phyloP scores from a whole-genome alignment of 1,284 basidiomycete genomes.

The Pisolithus thermaeus region DNA sequence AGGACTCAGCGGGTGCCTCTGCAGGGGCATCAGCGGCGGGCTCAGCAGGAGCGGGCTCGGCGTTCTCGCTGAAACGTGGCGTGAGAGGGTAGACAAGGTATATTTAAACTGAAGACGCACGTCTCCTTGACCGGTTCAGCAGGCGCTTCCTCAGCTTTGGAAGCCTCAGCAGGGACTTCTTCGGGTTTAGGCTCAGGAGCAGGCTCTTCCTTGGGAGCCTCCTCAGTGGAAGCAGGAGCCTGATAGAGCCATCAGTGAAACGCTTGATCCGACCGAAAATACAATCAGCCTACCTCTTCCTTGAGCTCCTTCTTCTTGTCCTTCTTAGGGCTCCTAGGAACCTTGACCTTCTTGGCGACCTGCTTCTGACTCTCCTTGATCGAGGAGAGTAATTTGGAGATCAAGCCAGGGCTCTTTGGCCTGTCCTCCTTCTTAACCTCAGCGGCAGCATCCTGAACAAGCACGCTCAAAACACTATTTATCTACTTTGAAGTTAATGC shows the following conservation, averaged over 20 bases:
- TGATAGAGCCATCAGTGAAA: constrained; percentile 2
- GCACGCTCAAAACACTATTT: constrained; percentile 9
- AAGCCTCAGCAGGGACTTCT: constrained; percentile 34
- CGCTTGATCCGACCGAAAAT: neutral
- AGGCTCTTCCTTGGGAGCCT: constrained; percentile 36
- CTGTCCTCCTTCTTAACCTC: constrained; percentile 65
- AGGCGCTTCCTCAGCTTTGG: constrained; percentile 39
- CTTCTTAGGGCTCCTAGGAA: constrained; percentile 42
- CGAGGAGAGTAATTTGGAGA: constrained; percentile 66
- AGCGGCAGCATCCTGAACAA: constrained; percentile 32
- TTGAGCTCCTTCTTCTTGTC: constrained; percentile 76
- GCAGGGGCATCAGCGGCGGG: constrained; percentile 13
- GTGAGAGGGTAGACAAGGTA: neutral
- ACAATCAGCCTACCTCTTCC: constrained; percentile 38
- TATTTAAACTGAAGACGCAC: constrained; percentile 31
- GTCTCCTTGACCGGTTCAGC: constrained; percentile 55
- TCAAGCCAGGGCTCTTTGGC: constrained; percentile 70
- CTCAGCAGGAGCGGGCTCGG: constrained; percentile 29
- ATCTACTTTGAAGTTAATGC: neutral
- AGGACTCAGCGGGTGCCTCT: neutral
- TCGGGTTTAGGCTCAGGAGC: constrained; percentile 30
- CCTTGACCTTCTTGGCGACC: constrained; percentile 49
- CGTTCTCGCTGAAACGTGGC: constrained; percentile 24
- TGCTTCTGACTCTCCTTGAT: constrained; percentile 47
- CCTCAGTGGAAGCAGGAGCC: constrained; percentile 26